Evolutionary conservation across 441 rosid species (phyloP).

Genomic region (Syzygium syzygioides): DNA sequence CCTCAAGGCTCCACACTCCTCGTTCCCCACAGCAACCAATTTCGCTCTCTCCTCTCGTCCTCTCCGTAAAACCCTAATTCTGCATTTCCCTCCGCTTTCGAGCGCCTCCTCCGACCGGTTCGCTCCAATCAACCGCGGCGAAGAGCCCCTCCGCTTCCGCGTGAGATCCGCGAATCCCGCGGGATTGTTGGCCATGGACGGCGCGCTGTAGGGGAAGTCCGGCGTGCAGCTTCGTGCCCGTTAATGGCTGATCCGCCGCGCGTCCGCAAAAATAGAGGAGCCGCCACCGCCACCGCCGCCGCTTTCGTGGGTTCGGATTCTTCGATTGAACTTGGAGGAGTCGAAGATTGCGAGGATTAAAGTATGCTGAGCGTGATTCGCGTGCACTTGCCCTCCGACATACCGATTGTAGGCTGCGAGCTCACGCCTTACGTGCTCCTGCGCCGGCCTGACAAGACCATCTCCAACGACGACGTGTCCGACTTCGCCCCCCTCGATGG

Average conservation of each 20-base stretch:
- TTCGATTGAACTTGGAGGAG: constrained; percentile 25
- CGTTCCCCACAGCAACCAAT: not conserved
- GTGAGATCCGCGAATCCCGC: not conserved
- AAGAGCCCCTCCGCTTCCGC: not conserved
- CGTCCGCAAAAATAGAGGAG: constrained; percentile 27
- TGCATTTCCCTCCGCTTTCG: not conserved
- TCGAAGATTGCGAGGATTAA: constrained; percentile 30
- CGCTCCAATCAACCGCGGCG: not conserved
- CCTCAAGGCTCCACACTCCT: not conserved
- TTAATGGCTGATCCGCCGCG: constrained; percentile 93
- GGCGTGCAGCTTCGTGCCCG: constrained; percentile 42
- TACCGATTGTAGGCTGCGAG: constrained; percentile 98
- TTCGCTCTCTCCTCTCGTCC: not conserved
- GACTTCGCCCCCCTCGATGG: constrained; percentile 94
- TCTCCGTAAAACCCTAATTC: not conserved
- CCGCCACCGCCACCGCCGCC: not conserved
- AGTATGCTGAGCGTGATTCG: constrained; percentile 97
- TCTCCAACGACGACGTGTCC: constrained; percentile 72
- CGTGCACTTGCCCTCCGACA: constrained; percentile 94
- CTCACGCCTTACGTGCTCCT: constrained; percentile 89
- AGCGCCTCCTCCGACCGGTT: not conserved
- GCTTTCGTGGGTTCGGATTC: not conserved
- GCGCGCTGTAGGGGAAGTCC: constrained; percentile 27
- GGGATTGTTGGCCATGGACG: not conserved
- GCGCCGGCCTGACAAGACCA: constrained; percentile 70